Evolutionary conservation across 495 filamentous ascomycete genomes (phyloP), one percentile per base, ranked within the genome.

Genomic region (Penicillium steckii): DNA sequence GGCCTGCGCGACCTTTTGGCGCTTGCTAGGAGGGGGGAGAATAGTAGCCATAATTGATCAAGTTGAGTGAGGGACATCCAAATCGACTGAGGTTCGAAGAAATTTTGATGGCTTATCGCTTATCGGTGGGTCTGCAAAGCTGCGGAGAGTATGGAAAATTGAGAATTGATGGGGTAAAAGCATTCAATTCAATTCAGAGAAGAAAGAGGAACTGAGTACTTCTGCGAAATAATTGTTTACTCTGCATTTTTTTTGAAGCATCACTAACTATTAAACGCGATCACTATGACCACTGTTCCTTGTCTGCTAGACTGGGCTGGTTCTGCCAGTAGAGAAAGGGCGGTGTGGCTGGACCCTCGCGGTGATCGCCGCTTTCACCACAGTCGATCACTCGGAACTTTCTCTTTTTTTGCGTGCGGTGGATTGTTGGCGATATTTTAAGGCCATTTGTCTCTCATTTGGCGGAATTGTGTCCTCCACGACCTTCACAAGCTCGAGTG

Each of bases 21-120:
- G 85, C 73, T 97, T 99, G 45, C 86, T 90, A 33, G 94, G 95
- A 18, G 92, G 95, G 13, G 95, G 95, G 25, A 85, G 67, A 15
- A 94, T 71, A 3, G 94, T 99, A 30, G 95, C 84, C 95, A 99
- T 98, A 19, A 12, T 37, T 37, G 33, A 37, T 27, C 5, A 27
- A 27, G 26, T 27, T 27, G 5, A 27, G 10, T 27, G 26, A 27
- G 4, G 4, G 4, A 13, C n/a, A 13, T 10, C 27, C n/a, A 13
- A 13, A 32, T 13, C 9, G n/a, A 13, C 29, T 12, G 29, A 2
- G 9, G 29, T 32, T 17, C 33, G 33, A 15, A 37, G 33, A 65
- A 62, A 57, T 59, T 65, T 62, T 56, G 57, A 55, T 15, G 46
- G 35, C 52, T 55, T 55, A 56, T 56, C 54, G 23, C 46, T 48